Evolutionary conservation across 306 rosid genomes (phyloP).

Genomic region (Trifolium fragiferum): DNA sequence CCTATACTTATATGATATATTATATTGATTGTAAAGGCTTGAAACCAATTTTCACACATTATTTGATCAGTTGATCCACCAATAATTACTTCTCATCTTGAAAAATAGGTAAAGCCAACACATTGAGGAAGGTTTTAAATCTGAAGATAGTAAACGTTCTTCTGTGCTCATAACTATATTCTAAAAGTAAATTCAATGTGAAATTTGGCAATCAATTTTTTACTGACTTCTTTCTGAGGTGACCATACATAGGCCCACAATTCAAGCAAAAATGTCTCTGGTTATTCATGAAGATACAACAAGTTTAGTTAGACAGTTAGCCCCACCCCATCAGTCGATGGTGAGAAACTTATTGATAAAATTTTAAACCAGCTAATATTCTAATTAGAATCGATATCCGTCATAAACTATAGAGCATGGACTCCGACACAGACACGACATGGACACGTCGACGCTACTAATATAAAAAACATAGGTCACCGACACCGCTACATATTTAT

Average conservation of each 20-base stretch:
- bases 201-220: background rate
- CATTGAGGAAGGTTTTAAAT: background rate
- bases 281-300: background rate
- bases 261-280: background rate
- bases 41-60: background rate
- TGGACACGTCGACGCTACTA: too few relatives aligned
- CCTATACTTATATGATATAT: background rate
- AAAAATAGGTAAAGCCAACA: background rate
- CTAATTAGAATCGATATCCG: background rate
- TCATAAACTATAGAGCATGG: too few relatives aligned
- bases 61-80: background rate
- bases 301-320: too few relatives aligned
- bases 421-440: too few relatives aligned
- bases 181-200: background rate
- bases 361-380: background rate
- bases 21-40: background rate
- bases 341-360: background rate
- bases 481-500: too few relatives aligned
- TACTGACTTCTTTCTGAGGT: background rate
- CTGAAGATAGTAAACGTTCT: background rate
- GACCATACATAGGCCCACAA: background rate
- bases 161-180: background rate
- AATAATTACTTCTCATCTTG: background rate
- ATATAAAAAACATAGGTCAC: too few relatives aligned
- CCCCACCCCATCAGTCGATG: too few relatives aligned